Evolutionary conservation across 73 alveolate species (phyloP).

Genomic region (Paraurostyla sp.): DNA sequence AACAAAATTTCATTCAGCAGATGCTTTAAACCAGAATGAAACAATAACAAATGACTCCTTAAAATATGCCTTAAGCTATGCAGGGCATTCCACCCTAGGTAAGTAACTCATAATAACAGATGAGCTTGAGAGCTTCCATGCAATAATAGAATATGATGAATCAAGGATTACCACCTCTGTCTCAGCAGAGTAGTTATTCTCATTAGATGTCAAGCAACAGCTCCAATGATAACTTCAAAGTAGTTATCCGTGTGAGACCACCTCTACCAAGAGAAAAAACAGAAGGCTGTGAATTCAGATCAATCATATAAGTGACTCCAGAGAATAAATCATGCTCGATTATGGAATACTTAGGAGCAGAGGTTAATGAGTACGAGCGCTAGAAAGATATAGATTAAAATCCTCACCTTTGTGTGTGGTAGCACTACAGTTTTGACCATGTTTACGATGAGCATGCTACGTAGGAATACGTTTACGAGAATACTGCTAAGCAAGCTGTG

Average conservation of each 20-base stretch:
- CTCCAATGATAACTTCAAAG: slow-evolving; percentile 94
- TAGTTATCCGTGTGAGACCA: slow-evolving; percentile 99
- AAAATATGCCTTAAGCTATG: background rate
- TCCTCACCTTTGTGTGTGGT: slow-evolving; percentile 89
- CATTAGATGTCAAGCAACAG: background rate
- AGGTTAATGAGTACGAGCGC: slow-evolving; percentile 79
- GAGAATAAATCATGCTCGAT: slow-evolving; percentile 66
- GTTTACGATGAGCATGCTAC: slow-evolving; percentile 95
- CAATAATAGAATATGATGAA: background rate
- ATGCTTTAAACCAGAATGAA: slow-evolving; percentile 36
- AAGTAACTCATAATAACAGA: background rate
- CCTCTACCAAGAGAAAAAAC: slow-evolving; percentile 98
- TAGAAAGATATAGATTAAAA: slow-evolving; percentile 76
- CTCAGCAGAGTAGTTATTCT: slow-evolving; percentile 7
- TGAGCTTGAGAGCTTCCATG: slow-evolving; percentile 18
- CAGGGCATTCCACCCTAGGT: background rate
- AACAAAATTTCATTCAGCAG: slow-evolving; percentile 2
- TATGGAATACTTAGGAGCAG: slow-evolving; percentile 90
- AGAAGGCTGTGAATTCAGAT: slow-evolving; percentile 88
- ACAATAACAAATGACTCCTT: background rate
- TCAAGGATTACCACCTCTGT: slow-evolving; percentile 7
- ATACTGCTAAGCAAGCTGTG: slow-evolving; percentile 97
- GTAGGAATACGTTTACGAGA: slow-evolving; percentile 95
- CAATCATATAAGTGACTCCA: slow-evolving; percentile 80
- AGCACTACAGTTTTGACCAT: slow-evolving; percentile 93